phyloP scores from a whole-genome alignment of 129 eudicot species.

The Dittrichia graveolens region DNA sequence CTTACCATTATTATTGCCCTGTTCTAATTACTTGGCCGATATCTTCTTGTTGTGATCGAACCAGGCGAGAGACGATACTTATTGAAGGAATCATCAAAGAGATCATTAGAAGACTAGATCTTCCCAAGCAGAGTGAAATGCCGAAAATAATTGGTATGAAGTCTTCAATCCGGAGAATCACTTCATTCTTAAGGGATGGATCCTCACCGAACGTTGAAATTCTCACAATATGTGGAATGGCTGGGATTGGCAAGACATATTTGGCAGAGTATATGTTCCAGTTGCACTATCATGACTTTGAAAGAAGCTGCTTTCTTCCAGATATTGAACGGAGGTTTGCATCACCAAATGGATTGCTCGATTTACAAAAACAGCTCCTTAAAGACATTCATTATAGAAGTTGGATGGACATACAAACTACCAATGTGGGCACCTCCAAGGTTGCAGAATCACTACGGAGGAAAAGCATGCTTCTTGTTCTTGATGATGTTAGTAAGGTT shows the following conservation, averaged over 20 bases:
- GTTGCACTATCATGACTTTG: conserved; percentile 12
- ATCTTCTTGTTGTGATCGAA: neutral
- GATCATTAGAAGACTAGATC: neutral
- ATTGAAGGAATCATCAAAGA: conserved; percentile 28
- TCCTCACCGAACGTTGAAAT: neutral
- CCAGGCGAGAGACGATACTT: conserved; percentile 11
- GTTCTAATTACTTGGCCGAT: too few relatives aligned
- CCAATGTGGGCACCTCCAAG: conserved; percentile 6
- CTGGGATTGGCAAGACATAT: conserved; percentile 32
- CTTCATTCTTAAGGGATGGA: conserved; percentile 10
- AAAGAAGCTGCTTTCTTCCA: conserved; percentile 28
- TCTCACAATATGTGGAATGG: conserved; percentile 16
- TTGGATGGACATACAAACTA: neutral
- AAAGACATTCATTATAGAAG: neutral
- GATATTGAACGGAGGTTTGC: neutral
- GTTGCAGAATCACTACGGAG: conserved; percentile 8
- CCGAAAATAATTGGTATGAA: conserved; percentile 10
- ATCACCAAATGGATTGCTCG: conserved; percentile 10
- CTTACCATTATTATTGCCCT: too few relatives aligned
- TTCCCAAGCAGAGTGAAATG: neutral
- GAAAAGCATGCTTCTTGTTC: conserved; percentile 20
- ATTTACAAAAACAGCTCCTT: conserved; percentile 34
- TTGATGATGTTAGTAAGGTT: neutral
- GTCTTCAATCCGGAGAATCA: neutral
- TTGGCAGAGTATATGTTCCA: conserved; percentile 20